Evolutionary conservation across 345 rosid species (phyloP), one percentile per base, ranked within the genome.

Genomic region (Mallotus nudiflorus): DNA sequence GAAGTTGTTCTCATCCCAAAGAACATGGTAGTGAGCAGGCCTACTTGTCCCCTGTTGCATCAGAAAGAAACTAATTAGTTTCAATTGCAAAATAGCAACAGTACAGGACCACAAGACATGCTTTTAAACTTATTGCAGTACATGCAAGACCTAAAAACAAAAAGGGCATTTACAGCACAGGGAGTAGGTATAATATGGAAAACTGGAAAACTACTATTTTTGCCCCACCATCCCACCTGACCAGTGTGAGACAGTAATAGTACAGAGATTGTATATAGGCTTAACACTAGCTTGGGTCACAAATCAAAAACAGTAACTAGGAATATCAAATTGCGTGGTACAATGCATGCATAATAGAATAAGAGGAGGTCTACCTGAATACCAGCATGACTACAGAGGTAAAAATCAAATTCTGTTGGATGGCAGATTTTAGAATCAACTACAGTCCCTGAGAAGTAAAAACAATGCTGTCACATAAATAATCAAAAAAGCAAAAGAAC

Each of bases 321-420:
- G 37, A 62, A 35, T 9, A 37, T 27, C 14, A 18, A 20, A 3
- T 40, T n/a, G 39, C 8, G 50, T 16, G 28, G 12, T 6, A 55
- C 19, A 33, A 51, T 15, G 37, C 44, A 42, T 29, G 1, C 12
- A 4, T 4, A 25, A 22, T 37, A 48, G 40, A 48, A 56, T 31
- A 33, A 40, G 29, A 37, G 63, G 35, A 48, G 46, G 31, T 68
- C 63, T 78, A 92, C 99, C 99, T 92, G 99, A 76, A 95, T 88
- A 33, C 99, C 98, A 35, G 99, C 99, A 64, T 95, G 99, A 73
- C 99, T 95, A 80, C 99, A 95, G 35, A 95, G 97, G 75, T 95
- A 95, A 71, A 95, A 95, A 69, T 95, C 98, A 56, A 95, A 95
- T 64, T 95, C 99, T 2, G 96, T 84, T 20, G 99, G 98, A 88